Base-by-base conservation (phyloP, 768 basidiomycete species). In the Podaxis sp. region DNA sequence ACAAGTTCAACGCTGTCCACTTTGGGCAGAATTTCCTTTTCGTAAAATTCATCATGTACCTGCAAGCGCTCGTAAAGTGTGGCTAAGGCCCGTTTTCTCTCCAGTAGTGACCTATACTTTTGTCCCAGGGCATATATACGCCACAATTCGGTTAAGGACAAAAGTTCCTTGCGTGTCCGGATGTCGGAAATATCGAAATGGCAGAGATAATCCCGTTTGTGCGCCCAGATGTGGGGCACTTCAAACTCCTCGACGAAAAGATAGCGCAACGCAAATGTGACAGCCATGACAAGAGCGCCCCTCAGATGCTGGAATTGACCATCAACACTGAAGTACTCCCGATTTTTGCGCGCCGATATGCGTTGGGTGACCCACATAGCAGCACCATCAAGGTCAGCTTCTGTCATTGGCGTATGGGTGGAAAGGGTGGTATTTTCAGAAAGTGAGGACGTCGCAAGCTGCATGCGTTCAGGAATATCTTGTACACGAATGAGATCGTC, bases 401-500 rank as follows among this genome's bases (percentile, higher is more conserved):
- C 86, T 6, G 86, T 85, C 65, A 93, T 81, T 38, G 84, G 81
- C 51, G 82, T 81, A 67, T 88, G 85, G 8, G 84, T 71, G 38
- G 87, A 86, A 54, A 89, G 75, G 3, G 82, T 83, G 2, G 90
- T 81, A 26, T 82, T 82, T 30, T 79, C 73, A 1, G 92, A 92
- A n/a, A 97, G 76, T 0, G 94, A 90, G 22, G 92, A 93, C 22
- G 87, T 90, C 13, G 89, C 86, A 19, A 99, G 83, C 73, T 96
- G 95, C 90, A 96, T 95, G 53, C 97, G 90, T 72, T 99, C 97
- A 1, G 97, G 97, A 40, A 93, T 86, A 75, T 99, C 97, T 71
- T 85, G 87, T 17, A 84, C 87, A 52, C 96, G 89, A 65, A 99
- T 96, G 52, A 93, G 79, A 69, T 96, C 93, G 74, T 99, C 97